Evolutionary conservation across 2,329 filamentous ascomycete genomes (phyloP), one percentile per base, ranked within the genome.

Genomic region (Aplosporella prunicola): DNA sequence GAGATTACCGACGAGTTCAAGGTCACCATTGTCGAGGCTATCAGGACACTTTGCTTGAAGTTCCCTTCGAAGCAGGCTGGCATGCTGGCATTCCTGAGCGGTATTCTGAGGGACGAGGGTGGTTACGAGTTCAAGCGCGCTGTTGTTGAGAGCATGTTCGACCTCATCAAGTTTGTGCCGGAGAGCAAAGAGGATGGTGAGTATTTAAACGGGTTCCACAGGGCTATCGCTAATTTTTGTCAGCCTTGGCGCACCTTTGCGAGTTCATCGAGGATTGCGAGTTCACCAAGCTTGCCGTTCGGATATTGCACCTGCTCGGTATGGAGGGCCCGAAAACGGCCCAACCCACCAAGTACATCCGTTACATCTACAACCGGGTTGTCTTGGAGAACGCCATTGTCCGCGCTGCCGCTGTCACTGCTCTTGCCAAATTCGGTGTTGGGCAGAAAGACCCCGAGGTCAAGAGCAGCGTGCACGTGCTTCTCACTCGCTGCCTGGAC

Each of bases 221-320:
- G 5, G 10, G 8, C 13, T 3, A 13, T 20, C 29, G 16, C 35
- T 45, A 34, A 45, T 27, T 28, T 25, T 78, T 48, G 41, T 14
- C 41, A 69, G 89, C 91, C 13, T 76, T 98, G 32, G 85, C 89
- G 10, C 91, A 96, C 55, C 76, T 98, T 15, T 96, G 91, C 67
- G 91, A 98, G 59, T 98, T 98, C 58, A 98, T 98, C 47, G 91
- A 98, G 63, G 91, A 98, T 60, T 98, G 91, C 67, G 91, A 98
- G 59, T 98, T 96, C 62, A 95, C 91, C 18, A 98, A 98, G 67
- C 72, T 98, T 45, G 89, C 91, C 20, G 89, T 98, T 32, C 81
- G 91, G 43, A 93, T 98, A 50, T 68, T 98, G 39, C 89, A 98
- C 62, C 75, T 98, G 14, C 80, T 98, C 28, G 91, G 91, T 51